Evolutionary conservation across 2,329 filamentous ascomycete genomes (phyloP), one percentile per base, ranked within the genome.

Genomic region (Acephala macrosclerotiorum): DNA sequence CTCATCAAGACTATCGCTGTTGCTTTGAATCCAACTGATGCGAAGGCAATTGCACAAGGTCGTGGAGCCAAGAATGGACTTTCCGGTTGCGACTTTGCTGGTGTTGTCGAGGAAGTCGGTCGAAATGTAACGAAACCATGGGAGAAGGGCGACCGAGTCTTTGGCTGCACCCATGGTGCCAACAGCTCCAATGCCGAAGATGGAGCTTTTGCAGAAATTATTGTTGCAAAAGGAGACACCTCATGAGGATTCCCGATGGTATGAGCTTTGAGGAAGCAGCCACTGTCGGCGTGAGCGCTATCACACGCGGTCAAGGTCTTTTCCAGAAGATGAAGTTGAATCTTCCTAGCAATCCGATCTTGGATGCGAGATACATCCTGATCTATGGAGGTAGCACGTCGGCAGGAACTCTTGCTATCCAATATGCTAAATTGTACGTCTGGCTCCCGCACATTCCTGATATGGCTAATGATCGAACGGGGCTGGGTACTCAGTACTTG

Each of bases 351-450:
- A 38, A 58, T 22, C 63, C 60, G 47, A 64, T 62, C 11, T 16
- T 18, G 5, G 65, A 63, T 47, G 57, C 38, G 11, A 64, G 68
- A 45, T 68, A 63, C 63, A 75, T 85, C 0, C 71, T 75, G 6
- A 68, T 76, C 25, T 75, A 74, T 51, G 74, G 71, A 2, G 72
- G 70, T 2, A 72, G 69, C n/a, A 70, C 68, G 3, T 64, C 68
- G 12, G 70, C 68, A 4, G 72, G 71, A 1, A 69, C 40, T 11
- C 40, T 74, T 14, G 71, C 79, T 5, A 76, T 84, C 9, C 71
- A 74, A 33, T 67, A 70, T 40, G 67, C 68, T 0, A 71, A 71
- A n/a, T 16, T 69, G 29, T 33, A 33, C 9, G 29, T 33, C 29
- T 33, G 4, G 4, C 9, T 5, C 29, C 29, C 4, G 29, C 29